phyloP scores from a whole-genome alignment of 2,329 filamentous ascomycete genomes.

The Onygenales sp. region DNA sequence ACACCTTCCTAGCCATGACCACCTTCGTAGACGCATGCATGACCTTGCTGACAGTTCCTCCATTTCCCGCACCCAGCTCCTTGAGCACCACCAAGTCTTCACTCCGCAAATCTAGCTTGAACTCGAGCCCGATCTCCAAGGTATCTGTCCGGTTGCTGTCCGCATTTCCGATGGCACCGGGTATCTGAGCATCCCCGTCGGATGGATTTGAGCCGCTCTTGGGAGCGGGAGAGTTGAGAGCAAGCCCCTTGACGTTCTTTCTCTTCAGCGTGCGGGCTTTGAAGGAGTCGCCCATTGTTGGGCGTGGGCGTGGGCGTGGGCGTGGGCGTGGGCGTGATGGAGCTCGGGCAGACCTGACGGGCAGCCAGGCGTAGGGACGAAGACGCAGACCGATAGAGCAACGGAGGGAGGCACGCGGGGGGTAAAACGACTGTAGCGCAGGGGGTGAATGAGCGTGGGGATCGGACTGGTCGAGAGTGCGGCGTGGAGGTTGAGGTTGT shows the following conservation, averaged over 20 bases:
- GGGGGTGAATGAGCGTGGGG: no score
- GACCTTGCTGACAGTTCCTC: conserved; percentile 96
- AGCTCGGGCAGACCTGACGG: no score
- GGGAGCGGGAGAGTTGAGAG: conserved; percentile 68
- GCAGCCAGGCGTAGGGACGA: no score
- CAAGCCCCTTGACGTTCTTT: conserved; percentile 97
- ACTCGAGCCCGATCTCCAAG: conserved; percentile 94
- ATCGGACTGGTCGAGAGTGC: no score
- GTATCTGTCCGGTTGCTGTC: conserved; percentile 56
- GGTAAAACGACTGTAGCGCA: no score
- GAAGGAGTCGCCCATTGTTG: conserved; percentile 50
- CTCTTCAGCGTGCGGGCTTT: conserved; percentile 80
- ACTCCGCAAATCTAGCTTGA: conserved; percentile 81
- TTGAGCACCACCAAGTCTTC: conserved; percentile 90
- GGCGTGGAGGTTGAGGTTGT: no score
- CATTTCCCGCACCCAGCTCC: conserved; percentile 91
- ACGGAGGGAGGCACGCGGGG: no score
- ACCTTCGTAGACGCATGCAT: conserved; percentile 90
- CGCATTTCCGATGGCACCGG: conserved; percentile 49
- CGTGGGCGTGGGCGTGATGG: neutral
- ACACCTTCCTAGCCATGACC: conserved; percentile 94
- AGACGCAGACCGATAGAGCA: no score
- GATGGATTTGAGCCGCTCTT: conserved; percentile 60
- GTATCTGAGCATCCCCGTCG: conserved; percentile 57
- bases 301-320: conserved; percentile 1